Evolutionary conservation across 192 early-diverging fungal genomes (phyloP).

Genomic region (Ambispora gerdemannii): DNA sequence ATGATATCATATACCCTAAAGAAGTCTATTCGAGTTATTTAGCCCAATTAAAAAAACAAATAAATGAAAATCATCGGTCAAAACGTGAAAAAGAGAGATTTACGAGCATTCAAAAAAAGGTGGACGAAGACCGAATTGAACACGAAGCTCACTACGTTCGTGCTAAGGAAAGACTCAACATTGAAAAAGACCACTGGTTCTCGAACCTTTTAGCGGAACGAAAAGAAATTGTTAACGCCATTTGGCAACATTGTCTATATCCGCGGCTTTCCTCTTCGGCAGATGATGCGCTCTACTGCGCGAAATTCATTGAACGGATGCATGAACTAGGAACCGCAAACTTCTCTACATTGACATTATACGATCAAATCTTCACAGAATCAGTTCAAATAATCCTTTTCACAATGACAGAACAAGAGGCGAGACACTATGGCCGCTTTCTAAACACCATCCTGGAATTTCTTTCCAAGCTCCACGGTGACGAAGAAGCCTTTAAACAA

Average conservation of each 20-base stretch:
- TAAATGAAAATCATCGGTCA: too few species aligned
- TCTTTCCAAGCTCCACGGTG: slow-evolving; percentile 58
- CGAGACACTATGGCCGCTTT: slow-evolving; percentile 69
- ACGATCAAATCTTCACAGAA: slow-evolving; percentile 54
- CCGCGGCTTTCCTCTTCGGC: slow-evolving; percentile 65
- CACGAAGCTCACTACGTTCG: slow-evolving; percentile 31
- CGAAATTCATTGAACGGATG: slow-evolving; percentile 68
- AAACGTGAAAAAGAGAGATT: slow-evolving; percentile 29
- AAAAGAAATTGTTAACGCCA: slow-evolving; percentile 38
- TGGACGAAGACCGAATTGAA: slow-evolving; percentile 24
- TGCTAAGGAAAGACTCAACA: slow-evolving; percentile 36
- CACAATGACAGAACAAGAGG: slow-evolving; percentile 69
- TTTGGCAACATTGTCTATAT: slow-evolving; percentile 71
- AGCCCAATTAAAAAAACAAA: too few species aligned
- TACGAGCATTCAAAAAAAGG: neutral
- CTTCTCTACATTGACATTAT: slow-evolving; percentile 68
- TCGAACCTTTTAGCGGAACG: slow-evolving; percentile 38
- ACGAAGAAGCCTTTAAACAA: slow-evolving; percentile 46
- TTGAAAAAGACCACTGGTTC: slow-evolving; percentile 53
- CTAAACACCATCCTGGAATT: slow-evolving; percentile 52
- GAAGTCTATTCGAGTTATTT: too few species aligned
- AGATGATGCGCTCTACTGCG: slow-evolving; percentile 70
- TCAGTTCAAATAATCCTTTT: slow-evolving; percentile 33
- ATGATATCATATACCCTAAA: slow-evolving; percentile 69
- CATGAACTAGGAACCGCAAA: slow-evolving; percentile 66